A percentile compares a stretch with the other conserved stretches of the same genome.
Evolutionary conservation across 2,329 filamentous ascomycete genomes (phyloP).

Genomic region (Pleomassaria siparia): DNA sequence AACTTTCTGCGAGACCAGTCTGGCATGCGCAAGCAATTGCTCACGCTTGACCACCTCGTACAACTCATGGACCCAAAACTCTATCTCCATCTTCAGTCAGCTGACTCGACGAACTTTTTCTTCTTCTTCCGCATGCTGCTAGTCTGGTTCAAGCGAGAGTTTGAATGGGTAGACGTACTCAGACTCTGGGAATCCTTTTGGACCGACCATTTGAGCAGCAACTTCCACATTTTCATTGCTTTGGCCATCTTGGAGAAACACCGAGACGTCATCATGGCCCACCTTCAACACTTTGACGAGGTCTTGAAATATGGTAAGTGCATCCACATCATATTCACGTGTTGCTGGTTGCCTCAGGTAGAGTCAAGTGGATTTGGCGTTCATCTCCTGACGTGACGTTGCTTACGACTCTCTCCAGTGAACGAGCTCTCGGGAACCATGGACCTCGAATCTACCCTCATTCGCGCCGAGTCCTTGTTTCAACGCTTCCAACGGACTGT

Average conservation of each 20-base stretch:
- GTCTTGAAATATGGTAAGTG: constrained; percentile 88
- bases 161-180: constrained; percentile 83
- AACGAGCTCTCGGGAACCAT: constrained; percentile 95
- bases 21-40: constrained; percentile 89
- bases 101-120: constrained; percentile 98
- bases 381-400: not conserved
- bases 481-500: constrained; percentile 84
- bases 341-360: too few relatives aligned
- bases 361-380: not conserved
- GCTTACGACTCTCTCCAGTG: constrained; percentile 55
- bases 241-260: constrained; percentile 95
- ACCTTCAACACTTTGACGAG: constrained; percentile 93
- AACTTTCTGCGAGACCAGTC: constrained; percentile 96
- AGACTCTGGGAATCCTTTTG: constrained; percentile 90
- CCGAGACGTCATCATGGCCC: constrained; percentile 92
- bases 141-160: constrained; percentile 99
- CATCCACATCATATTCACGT: too few relatives aligned
- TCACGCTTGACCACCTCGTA: constrained; percentile 90
- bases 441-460: constrained; percentile 81
- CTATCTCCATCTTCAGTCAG: constrained; percentile 83
- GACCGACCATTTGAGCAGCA: constrained; percentile 87
- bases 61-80: constrained; percentile 96
- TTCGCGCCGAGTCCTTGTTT: constrained; percentile 87
- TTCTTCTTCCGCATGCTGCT: constrained; percentile 99
- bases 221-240: constrained; percentile 93